Percentiles rank a stretch among this genome's conserved stretches.
Conservation (phyloP, 345 rosid genomes). For the Excoecaria cochinchinensis region DNA sequence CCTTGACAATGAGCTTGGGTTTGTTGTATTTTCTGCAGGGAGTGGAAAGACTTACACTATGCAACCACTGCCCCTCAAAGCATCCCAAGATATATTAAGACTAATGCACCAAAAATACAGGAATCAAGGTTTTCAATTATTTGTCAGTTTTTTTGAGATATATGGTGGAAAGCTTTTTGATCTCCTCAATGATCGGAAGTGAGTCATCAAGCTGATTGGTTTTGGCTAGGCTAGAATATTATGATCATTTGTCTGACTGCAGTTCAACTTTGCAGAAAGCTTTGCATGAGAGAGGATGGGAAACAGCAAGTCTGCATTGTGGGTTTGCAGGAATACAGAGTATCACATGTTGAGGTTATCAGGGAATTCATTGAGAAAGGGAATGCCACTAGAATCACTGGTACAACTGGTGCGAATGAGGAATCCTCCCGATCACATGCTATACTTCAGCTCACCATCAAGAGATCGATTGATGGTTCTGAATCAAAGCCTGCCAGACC, state of each 20-base stretch:
- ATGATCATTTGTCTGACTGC: conserved; percentile 7
- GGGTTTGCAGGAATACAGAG: conserved; percentile 60
- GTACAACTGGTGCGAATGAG: conserved; percentile 68
- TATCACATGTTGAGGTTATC: conserved; percentile 53
- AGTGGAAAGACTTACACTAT: conserved; percentile 74
- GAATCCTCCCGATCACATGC: conserved; percentile 73
- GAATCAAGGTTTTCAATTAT: conserved; percentile 55
- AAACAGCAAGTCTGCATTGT: conserved; percentile 70
- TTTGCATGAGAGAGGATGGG: conserved; percentile 72
- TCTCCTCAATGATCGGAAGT: conserved; percentile 69
- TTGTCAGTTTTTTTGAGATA: conserved; percentile 66
- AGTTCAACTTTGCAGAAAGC: conserved; percentile 42
- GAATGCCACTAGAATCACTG: conserved; percentile 59
- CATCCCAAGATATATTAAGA: conserved; percentile 56
- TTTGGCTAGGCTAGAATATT: not conserved
- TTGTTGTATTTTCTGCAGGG: conserved; percentile 31
- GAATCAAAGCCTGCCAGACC: conserved; percentile 51
- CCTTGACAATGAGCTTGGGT: conserved; percentile 7
- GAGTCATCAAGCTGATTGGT: conserved; percentile 26
- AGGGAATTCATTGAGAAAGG: conserved; percentile 59
- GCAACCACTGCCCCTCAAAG: conserved; percentile 69
- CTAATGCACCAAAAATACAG: conserved; percentile 46
- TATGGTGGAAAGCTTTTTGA: conserved; percentile 71
- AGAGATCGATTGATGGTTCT: conserved; percentile 47
- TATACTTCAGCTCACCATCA: conserved; percentile 63